Base-by-base conservation (phyloP, 352 stramenopile species). In the Globisporangium megalacanthum region DNA sequence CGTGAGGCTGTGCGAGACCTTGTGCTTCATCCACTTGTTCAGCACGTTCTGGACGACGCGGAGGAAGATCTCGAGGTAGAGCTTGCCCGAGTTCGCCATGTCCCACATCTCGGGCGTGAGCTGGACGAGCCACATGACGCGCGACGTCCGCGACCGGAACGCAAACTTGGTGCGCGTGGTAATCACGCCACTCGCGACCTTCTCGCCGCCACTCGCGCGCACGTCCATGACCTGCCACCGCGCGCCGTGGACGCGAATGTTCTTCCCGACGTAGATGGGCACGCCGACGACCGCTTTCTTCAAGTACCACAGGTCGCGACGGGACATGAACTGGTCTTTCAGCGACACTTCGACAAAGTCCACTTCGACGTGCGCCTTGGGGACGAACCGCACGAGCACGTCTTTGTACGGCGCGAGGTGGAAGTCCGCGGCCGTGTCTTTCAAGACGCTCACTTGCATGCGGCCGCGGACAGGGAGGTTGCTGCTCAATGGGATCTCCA, bases 121-220 rank as follows among this genome's bases (percentile, higher is more conserved):
- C 70, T 99, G 96, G 41, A 99, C 92, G 31, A 99, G 79, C 96
- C 96, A 99, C 72, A 99, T 97, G 54, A 99, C 93, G 11, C 97
- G 80, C 47, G 96, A 96, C 29, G 92, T 98, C 22, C 94, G 89
- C 62, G 94, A 94, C 17, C 80, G 87, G 54, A 96, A 99, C 1
- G 95, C 98, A 58, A 99, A 97, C 65, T 98, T 98, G 31, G 97
- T 99, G 13, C 87, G 83, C 8, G 92, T 75, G 5, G 91, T 97
- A 49, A 99, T 86, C 35, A 99, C 84, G 41, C 96, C 97, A 22
- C 87, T 98, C 52, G 82, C 75, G 15, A 98, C 87, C 9, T 80
- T 76, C n/a, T 90, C 66, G 29, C 76, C 73, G 20, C 91, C 80
- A 29, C 25, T 29, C 7, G 81, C 73, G 46, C 94, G 88, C 37